phyloP scores from a whole-genome alignment of 495 filamentous ascomycete species.

The Cercophora newfieldiana region DNA sequence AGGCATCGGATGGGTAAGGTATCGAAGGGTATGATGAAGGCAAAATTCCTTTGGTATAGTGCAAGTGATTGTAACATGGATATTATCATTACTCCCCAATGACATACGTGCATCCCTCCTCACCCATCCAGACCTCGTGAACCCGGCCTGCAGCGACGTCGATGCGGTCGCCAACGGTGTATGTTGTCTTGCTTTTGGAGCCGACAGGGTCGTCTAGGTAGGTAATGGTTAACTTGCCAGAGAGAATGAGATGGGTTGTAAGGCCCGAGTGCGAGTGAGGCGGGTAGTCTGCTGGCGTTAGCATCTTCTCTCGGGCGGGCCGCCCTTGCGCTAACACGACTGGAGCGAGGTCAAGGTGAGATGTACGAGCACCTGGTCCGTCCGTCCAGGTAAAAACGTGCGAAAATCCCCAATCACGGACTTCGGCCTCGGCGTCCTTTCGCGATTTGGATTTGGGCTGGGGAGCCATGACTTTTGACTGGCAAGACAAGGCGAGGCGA shows the following conservation, averaged over 20 bases:
- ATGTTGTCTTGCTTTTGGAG: conserved; percentile 61
- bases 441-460: conserved; percentile 6
- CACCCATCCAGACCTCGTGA: conserved; percentile 85
- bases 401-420: conserved; percentile 73
- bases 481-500: neutral
- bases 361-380: conserved; percentile 57
- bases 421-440: conserved; percentile 54
- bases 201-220: conserved; percentile 65
- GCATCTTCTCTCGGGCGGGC: too few relatives aligned
- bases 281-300: conserved; percentile 57
- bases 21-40: too few relatives aligned
- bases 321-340: too few relatives aligned
- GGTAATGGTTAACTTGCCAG: conserved; percentile 67
- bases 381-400: conserved; percentile 83
- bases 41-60: neutral
- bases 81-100: conserved; percentile 72
- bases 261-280: conserved; percentile 70
- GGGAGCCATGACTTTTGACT: neutral
- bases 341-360: neutral
- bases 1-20: neutral
- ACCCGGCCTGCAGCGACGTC: conserved; percentile 70
- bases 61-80: conserved; percentile 37
- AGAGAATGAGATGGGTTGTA: conserved; percentile 77
- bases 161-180: conserved; percentile 65
- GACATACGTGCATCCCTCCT: conserved; percentile 78